phyloP scores from a whole-genome alignment of 2,329 filamentous ascomycete species.

The Diaporthe amygdali region DNA sequence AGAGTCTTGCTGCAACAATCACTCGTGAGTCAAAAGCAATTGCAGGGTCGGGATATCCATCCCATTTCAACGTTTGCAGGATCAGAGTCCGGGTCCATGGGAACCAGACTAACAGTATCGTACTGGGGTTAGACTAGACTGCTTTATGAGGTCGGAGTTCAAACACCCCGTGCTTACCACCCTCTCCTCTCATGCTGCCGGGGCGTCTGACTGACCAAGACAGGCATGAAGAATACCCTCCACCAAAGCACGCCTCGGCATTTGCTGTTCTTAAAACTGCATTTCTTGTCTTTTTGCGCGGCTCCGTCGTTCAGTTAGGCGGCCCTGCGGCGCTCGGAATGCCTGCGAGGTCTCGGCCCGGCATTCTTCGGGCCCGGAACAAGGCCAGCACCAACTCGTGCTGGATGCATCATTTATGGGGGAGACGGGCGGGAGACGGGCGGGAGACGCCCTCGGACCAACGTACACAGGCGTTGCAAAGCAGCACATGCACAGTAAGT shows the following conservation, averaged over 20 bases:
- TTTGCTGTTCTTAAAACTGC: background rate
- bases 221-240: background rate
- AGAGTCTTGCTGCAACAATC: background rate
- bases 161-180: conserved; percentile 8
- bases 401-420: background rate
- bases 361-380: background rate
- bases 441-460: background rate
- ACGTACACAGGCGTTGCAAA: background rate
- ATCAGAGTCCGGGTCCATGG: background rate
- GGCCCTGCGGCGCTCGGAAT: background rate
- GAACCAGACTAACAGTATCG: background rate
- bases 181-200: background rate
- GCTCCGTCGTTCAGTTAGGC: background rate
- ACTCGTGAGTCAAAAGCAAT: background rate
- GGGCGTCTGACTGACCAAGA: background rate
- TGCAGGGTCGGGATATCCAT: background rate
- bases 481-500: too few relatives aligned
- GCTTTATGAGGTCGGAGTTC: background rate
- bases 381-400: background rate
- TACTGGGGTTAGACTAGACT: background rate
- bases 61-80: background rate
- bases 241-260: background rate
- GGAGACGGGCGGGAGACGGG: too few relatives aligned
- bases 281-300: background rate
- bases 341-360: background rate